Base-by-base conservation (phyloP, 2,329 filamentous ascomycete genomes). In the Calonectria pteridis region DNA sequence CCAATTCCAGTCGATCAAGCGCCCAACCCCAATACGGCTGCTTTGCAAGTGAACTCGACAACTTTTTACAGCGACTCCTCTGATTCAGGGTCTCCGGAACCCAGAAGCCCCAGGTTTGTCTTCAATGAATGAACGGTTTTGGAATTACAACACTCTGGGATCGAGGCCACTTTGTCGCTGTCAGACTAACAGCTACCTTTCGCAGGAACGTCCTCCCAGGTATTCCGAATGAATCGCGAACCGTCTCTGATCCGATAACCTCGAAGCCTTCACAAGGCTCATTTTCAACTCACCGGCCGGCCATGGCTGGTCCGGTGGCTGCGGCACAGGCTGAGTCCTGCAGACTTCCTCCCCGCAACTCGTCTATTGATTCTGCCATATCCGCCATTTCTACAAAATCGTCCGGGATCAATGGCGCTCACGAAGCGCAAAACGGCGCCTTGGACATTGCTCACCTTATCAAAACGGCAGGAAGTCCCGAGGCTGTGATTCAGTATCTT, bases 351-450 rank as follows among this genome's bases (percentile, higher is more conserved):
- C 91, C 93, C 70, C 92, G 96, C 80, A 98, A 94, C 70, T 94
- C 94, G 4, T 98, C 96, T 14, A 96, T 98, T 80, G 96, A 98
- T 84, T 98, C 96, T 14, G 94, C 94, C n/a, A 93, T 97, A 59
- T 98, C 96, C 2, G 91, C 91, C 13, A 89, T 94, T 63, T 95
- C 94, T 9, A 88, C 87, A 13, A 90, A 91, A 68, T 87, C 87
- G 3, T 88, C 91, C 70, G 87, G 89, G 9, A 63, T 88, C 90
- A 77, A 91, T 78, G 88, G 87, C 31, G 88, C 91, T 0, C 88
- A 90, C 59, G 92, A 93, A 77, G 89, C 84, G 75, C 84, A 89
- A 37, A 85, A 91, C n/a, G 91, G 89, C 31, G 87, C 90, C n/a
- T 89, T 93, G 18, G 96, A 98, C 80, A 93, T 98, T 79, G 91